Conservation (phyloP, 805 yeast genomes). For the Crinitomyces ghanaensis region DNA sequence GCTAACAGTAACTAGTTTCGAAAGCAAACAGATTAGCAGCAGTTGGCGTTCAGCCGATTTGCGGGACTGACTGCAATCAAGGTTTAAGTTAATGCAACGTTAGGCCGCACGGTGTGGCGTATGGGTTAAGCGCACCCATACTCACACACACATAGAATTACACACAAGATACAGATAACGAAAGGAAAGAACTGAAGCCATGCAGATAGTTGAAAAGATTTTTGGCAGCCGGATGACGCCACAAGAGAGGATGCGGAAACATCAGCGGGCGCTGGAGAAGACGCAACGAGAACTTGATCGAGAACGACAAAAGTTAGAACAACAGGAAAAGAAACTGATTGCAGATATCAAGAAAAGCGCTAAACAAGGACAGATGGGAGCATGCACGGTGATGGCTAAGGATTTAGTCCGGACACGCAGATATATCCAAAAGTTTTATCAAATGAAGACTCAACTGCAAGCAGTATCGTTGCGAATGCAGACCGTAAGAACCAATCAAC, state of each 20-base stretch:
- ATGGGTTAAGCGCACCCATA: too few species aligned
- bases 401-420: slow-evolving; percentile 83
- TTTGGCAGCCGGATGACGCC: slow-evolving; percentile 92
- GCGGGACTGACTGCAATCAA: too few species aligned
- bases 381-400: slow-evolving; percentile 91
- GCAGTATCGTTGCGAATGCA: slow-evolving; percentile 89
- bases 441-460: slow-evolving; percentile 91
- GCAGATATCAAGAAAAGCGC: slow-evolving; percentile 86
- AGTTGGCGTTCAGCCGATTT: too few species aligned
- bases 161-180: too few species aligned
- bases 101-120: too few species aligned
- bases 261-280: slow-evolving; percentile 88
- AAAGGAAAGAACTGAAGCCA: too few species aligned
- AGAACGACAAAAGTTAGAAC: slow-evolving; percentile 75
- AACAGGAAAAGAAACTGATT: slow-evolving; percentile 81
- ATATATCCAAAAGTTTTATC: slow-evolving; percentile 74
- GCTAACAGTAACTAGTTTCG: too few species aligned
- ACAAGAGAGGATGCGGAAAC: slow-evolving; percentile 87
- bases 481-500: slow-evolving; percentile 84
- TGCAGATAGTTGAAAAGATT: slow-evolving; percentile 82
- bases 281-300: slow-evolving; percentile 89
- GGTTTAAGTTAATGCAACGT: too few species aligned
- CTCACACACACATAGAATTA: too few species aligned
- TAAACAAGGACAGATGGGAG: slow-evolving; percentile 74
- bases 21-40: too few species aligned